These are phyloP conservation scores for Debaryomyces nepalensis DNA, from an alignment of 1,139 yeast genomes.

Conservation along the genomic window DNA sequence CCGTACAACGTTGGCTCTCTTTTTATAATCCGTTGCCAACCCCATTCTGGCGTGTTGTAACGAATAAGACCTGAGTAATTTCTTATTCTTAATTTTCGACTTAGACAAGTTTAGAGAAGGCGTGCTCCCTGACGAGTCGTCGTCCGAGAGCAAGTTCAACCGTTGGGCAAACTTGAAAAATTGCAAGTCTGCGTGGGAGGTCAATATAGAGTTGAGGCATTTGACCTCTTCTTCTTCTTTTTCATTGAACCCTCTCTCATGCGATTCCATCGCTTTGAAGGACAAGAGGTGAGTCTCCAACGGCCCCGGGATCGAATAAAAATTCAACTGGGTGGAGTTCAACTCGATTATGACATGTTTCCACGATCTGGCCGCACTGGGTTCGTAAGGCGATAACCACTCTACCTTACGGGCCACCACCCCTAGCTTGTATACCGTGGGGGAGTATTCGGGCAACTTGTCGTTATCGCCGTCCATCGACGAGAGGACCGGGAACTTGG, in stretches of 20 bases:
- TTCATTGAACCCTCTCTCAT: conserved; percentile 22
- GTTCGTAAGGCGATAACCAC: conserved; percentile 70
- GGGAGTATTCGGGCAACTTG: conserved; percentile 55
- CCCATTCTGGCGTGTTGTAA: conserved; percentile 74
- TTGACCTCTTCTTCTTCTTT: conserved; percentile 19
- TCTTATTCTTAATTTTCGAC: conserved; percentile 18
- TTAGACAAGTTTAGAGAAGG: conserved; percentile 10
- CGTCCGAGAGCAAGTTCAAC: conserved; percentile 25
- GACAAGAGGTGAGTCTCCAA: conserved; percentile 35
- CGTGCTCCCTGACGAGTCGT: conserved; percentile 6
- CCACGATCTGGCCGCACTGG: conserved; percentile 68
- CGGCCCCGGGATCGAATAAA: conserved; percentile 50
- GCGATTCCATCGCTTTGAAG: conserved; percentile 22
- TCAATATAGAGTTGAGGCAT: conserved; percentile 29
- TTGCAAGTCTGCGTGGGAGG: conserved; percentile 43
- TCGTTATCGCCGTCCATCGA: conserved; percentile 26
- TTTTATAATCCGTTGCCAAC: conserved; percentile 69
- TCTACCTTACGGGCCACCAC: conserved; percentile 61
- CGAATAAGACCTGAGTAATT: conserved; percentile 59
- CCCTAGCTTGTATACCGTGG: conserved; percentile 62
- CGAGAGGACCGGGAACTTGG: conserved; percentile 49
- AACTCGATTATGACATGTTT: conserved; percentile 63
- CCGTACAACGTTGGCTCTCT: conserved; percentile 61
- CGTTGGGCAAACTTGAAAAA: conserved; percentile 40
- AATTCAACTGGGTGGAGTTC: conserved; percentile 74